phyloP scores from a whole-genome alignment of 2,329 filamentous ascomycete genomes.

The Pseudocercospora macadamiae region DNA sequence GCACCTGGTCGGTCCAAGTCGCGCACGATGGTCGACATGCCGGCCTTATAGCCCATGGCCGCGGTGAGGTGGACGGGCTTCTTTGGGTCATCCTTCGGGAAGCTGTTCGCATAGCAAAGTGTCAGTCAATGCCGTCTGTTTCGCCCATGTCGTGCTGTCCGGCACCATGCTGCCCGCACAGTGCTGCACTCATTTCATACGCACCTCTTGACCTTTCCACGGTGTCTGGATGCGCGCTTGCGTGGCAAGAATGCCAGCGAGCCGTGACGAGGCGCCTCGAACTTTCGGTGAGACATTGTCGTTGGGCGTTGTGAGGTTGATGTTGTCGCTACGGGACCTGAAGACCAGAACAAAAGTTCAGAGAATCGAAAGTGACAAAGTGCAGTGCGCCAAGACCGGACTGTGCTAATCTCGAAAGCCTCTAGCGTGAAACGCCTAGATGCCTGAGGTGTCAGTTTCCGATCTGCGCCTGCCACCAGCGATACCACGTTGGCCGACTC shows the following conservation, averaged over 20 bases:
- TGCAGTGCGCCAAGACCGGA: not conserved
- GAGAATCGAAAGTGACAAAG: not conserved
- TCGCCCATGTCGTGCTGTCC: not conserved
- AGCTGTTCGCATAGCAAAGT: constrained; percentile 60
- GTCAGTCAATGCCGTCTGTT: constrained; percentile 19
- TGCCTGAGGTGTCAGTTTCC: not conserved
- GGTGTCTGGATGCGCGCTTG: constrained; percentile 91
- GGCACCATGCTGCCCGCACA: not conserved
- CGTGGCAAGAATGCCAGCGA: constrained; percentile 61
- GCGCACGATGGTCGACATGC: constrained; percentile 99
- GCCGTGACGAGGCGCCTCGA: constrained; percentile 92
- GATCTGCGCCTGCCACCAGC: not conserved
- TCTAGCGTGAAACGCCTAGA: not conserved
- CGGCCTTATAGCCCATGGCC: constrained; percentile 97
- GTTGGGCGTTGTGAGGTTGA: constrained; percentile 14
- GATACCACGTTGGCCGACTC: not conserved
- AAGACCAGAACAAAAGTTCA: not conserved
- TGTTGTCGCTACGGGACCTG: constrained; percentile 14
- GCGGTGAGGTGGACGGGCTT: constrained; percentile 99
- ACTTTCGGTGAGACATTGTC: constrained; percentile 65
- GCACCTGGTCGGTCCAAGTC: constrained; percentile 98
- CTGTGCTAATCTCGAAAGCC: too few species aligned
- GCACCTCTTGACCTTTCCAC: constrained; percentile 94
- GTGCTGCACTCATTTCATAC: constrained; percentile 48
- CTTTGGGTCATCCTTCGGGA: constrained; percentile 99